Evolutionary conservation across 805 yeast genomes (phyloP), one percentile per base, ranked within the genome.

Genomic region (Teunomyces kruisii): DNA sequence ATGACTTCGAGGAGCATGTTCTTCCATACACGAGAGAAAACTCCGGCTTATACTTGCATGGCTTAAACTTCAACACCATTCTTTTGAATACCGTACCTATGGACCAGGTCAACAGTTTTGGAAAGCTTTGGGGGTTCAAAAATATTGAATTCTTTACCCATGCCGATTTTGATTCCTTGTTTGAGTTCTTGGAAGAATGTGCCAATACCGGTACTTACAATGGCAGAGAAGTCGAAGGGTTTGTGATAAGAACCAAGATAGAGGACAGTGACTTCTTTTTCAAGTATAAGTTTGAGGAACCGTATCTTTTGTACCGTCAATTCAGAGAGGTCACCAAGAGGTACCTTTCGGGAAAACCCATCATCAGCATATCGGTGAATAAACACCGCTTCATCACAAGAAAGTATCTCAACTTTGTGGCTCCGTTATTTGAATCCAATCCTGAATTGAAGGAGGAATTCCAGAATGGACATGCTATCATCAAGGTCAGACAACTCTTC

Each of bases 251-350:
- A 44, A 80, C 91, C 54, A 72, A 75, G 38, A 46, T 54, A 6
- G 48, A 39, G 13, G 36, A 40, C 8, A 32, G 43, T 3, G 87
- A 83, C 50, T 89, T 78, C 56, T 88, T 92, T 64, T 94, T 90
- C 79, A 94, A 94, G 66, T 94, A 72, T 70, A 94, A 94, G 64
- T 94, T 94, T 62, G 96, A 90, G 53, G 96, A 94, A 65, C 99
- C 99, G 0, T 94, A 94, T 60, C 67, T 90, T 37, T 76, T 94
- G 76, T 94, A 90, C 63, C 76, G 99, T 47, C 88, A 86, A 55
- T 81, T 95, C 79, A 76, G 99, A 52, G 98, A 94, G 57, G 86
- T 82, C 1, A 89, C 97, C 0, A 83, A 79, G 57, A 70, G 68
- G 36, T 78, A 78, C 48, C 72, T 86, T 19, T 40, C 45, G 9